Evolutionary conservation across 257 asterid species (phyloP).

Genomic region (Solanum etuberosum): DNA sequence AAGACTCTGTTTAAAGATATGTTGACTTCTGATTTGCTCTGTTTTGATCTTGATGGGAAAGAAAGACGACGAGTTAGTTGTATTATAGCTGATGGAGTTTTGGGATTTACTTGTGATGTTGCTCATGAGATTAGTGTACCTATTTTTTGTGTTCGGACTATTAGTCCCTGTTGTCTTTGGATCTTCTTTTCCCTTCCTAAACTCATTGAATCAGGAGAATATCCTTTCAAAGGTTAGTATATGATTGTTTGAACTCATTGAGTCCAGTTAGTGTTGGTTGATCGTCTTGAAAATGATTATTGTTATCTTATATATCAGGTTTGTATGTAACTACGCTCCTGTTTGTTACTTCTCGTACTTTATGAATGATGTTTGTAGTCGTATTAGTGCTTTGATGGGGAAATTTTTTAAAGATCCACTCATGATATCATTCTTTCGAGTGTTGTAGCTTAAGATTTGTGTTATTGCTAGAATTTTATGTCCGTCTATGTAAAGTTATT

Average conservation of each 20-base stretch:
- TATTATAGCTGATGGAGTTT: slow-evolving; percentile 33
- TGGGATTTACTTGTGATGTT: slow-evolving; percentile 46
- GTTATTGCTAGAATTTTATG: background rate
- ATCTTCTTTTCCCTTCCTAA: slow-evolving; percentile 30
- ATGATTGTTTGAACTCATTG: background rate
- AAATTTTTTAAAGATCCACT: background rate
- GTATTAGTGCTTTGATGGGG: too few species aligned
- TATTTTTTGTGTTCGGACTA: slow-evolving; percentile 37
- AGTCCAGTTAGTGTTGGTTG: background rate
- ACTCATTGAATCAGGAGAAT: slow-evolving; percentile 48
- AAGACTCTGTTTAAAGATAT: slow-evolving; percentile 21
- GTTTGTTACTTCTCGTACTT: too few species aligned
- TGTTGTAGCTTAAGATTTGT: background rate
- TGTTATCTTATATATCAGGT: background rate
- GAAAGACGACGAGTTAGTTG: slow-evolving; percentile 26
- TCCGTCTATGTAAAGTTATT: background rate
- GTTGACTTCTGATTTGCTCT: slow-evolving; percentile 21
- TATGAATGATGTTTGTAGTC: too few species aligned
- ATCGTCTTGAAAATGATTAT: background rate
- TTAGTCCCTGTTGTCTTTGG: slow-evolving; percentile 53
- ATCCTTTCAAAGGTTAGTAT: slow-evolving; percentile 27
- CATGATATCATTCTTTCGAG: background rate
- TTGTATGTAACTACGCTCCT: background rate
- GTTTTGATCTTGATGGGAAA: background rate
- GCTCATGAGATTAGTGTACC: slow-evolving; percentile 49